These are phyloP conservation scores for Aureobasidium musti DNA, from an alignment of 2,329 filamentous ascomycete species.

Conservation along the genomic window DNA sequence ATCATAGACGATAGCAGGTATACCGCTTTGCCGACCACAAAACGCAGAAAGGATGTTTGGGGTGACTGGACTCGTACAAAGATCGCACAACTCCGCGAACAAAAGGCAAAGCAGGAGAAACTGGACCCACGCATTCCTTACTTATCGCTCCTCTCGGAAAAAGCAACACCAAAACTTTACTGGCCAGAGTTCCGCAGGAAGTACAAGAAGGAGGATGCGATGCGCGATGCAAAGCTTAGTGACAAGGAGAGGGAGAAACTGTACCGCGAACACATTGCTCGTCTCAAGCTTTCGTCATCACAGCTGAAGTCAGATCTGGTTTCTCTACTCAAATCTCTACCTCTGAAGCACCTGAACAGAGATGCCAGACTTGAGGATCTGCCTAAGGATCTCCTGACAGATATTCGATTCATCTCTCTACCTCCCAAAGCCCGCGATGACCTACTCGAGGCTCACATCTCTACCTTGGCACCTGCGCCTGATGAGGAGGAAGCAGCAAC, in stretches of 20 bases:
- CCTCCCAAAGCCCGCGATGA: constrained; percentile 62
- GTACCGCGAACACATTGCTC: constrained; percentile 71
- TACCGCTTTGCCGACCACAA: constrained; percentile 78
- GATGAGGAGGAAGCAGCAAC: constrained; percentile 42
- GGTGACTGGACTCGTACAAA: constrained; percentile 78
- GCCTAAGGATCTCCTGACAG: constrained; percentile 63
- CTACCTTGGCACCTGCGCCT: constrained; percentile 62
- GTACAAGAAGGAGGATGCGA: constrained; percentile 74
- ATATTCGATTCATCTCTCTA: constrained; percentile 70
- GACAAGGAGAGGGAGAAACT: constrained; percentile 75
- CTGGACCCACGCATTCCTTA: constrained; percentile 82
- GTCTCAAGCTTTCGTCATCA: constrained; percentile 64
- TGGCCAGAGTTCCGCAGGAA: constrained; percentile 97
- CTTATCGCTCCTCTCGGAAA: constrained; percentile 74
- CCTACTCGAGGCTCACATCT: constrained; percentile 67
- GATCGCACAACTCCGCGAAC: constrained; percentile 71
- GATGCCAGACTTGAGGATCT: constrained; percentile 59
- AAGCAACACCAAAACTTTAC: constrained; percentile 88
- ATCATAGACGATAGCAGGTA: constrained; percentile 87
- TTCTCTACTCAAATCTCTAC: constrained; percentile 63
- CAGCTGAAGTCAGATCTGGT: constrained; percentile 70
- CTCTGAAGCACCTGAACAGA: constrained; percentile 61
- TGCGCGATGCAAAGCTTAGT: constrained; percentile 66
- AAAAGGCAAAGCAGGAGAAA: constrained; percentile 73
- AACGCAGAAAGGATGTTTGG: constrained; percentile 77